Conservation (phyloP, 2,329 filamentous ascomycete genomes). For the Ophiostoma montium region DNA sequence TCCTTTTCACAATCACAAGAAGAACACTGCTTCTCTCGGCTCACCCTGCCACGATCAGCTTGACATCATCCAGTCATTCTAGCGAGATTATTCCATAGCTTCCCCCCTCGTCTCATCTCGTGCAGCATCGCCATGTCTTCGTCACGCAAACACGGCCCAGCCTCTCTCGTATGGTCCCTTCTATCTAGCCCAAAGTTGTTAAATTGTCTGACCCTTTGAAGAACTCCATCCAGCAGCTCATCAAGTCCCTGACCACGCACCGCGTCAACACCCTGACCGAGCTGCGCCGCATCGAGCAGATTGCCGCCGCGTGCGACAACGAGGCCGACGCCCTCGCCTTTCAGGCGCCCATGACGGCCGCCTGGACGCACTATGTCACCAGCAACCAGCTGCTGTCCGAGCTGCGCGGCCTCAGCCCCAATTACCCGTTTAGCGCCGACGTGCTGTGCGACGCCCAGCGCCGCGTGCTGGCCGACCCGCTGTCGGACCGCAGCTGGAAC, state of each 20-base stretch:
- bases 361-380: slow-evolving; percentile 59
- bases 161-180: too few relatives aligned
- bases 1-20: too few relatives aligned
- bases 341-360: slow-evolving; percentile 51
- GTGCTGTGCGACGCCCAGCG: slow-evolving; percentile 51
- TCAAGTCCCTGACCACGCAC: slow-evolving; percentile 49
- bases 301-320: slow-evolving; percentile 42
- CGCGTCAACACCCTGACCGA: slow-evolving; percentile 62
- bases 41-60: too few relatives aligned
- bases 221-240: slow-evolving; percentile 34
- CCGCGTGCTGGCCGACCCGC: slow-evolving; percentile 48
- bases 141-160: too few relatives aligned
- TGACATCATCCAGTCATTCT: background rate
- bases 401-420: slow-evolving; percentile 50
- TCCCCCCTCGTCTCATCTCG: too few relatives aligned
- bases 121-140: too few relatives aligned
- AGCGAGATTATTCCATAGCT: too few relatives aligned
- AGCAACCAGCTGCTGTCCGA: slow-evolving; percentile 57
- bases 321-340: slow-evolving; percentile 45
- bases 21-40: too few relatives aligned
- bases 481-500: slow-evolving; percentile 60
- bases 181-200: too few relatives aligned
- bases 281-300: slow-evolving; percentile 55
- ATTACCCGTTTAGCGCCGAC: slow-evolving; percentile 53
- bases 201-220: slow-evolving; percentile 9